Base-by-base conservation (phyloP, 208 protist species). In the Leishmania lainsoni region DNA sequence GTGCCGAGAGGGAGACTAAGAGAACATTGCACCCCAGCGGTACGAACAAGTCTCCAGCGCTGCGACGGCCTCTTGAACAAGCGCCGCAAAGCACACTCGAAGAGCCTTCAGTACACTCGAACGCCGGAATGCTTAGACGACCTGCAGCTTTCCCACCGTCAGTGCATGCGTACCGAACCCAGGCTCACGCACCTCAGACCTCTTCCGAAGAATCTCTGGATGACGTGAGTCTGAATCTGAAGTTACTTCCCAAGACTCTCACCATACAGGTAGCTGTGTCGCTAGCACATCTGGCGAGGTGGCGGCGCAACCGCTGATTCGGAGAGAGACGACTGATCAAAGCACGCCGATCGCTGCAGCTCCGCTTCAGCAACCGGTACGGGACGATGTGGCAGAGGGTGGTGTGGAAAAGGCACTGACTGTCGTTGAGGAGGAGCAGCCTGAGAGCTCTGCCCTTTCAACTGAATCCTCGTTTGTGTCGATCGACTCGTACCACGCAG, bases 401-500 rank as follows among this genome's bases (percentile, higher is more conserved):
- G 45, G 39, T 6, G 14, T 58, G 70, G 48, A 16, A 29, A 35
- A 16, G 16, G 16, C 5, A 16, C 22, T 26, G n/a, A 16, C 2
- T 16, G 70, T 20, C 12, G 70, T 48, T 2, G 70, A 58, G 14
- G 70, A 49, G 45, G 45, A 39, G 45, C n/a, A 14, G 70, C 45
- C 16, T n/a, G 45, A 56, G 22, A 29, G 70, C 22, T 56, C n/a
- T 17, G 71, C 14, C 14, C 9, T 39, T 1, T 75, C 71, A 49
- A 22, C n/a, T 10, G 26, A 59, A 2, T 52, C 71, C 2, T 75
- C 71, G 26, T 75, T 75, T 14, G 5, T 17, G 49, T 58, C 71
- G 49, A 75, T 75, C n/a, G 49, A 22, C 45, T 75, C 71, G 17
- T 75, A 75, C 51, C 29, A 59, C 29, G 14, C 71, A 22, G n/a